Conservation (phyloP, 225 moss, liverwort and hornwort species). For the Lunularia cruciata region DNA sequence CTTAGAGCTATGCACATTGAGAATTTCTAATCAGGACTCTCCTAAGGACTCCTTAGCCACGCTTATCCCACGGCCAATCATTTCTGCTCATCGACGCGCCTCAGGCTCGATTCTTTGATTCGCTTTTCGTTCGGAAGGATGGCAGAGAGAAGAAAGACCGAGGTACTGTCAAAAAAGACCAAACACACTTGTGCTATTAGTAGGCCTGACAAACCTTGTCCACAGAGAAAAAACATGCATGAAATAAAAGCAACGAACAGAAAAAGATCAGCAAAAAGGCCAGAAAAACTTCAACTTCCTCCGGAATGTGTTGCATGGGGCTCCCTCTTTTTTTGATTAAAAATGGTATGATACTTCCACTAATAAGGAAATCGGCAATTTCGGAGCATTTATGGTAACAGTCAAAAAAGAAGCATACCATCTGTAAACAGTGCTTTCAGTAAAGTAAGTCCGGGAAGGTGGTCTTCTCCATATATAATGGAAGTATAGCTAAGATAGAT, state of each 20-base stretch:
- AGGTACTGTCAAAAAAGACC: conserved; percentile 61
- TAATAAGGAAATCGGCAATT: not conserved
- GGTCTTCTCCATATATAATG: conserved; percentile 65
- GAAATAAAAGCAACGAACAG: too few species aligned
- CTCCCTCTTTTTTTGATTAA: not conserved
- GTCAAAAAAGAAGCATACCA: not conserved
- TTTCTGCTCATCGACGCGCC: conserved; percentile 21
- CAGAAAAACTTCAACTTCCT: not conserved
- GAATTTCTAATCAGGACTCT: not conserved
- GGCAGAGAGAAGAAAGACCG: conserved; percentile 91
- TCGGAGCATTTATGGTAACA: not conserved
- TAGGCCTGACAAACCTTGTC: too few species aligned
- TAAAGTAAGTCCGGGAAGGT: conserved; percentile 57
- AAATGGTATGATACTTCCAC: not conserved
- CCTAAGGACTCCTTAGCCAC: not conserved
- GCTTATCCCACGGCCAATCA: not conserved
- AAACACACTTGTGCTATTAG: not conserved
- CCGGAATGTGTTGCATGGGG: not conserved
- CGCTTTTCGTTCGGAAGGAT: conserved; percentile 78
- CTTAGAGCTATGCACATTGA: conserved; percentile 30
- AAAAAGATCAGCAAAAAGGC: too few species aligned
- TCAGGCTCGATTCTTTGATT: conserved; percentile 52
- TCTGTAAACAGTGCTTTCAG: conserved; percentile 50
- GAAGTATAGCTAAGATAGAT: conserved; percentile 59
- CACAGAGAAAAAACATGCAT: too few species aligned